Percentiles rank a stretch among this genome's conserved stretches.
These are phyloP conservation scores for Phytophthora hibernalis DNA, from an alignment of 352 stramenopile species.

Conservation along the genomic window DNA sequence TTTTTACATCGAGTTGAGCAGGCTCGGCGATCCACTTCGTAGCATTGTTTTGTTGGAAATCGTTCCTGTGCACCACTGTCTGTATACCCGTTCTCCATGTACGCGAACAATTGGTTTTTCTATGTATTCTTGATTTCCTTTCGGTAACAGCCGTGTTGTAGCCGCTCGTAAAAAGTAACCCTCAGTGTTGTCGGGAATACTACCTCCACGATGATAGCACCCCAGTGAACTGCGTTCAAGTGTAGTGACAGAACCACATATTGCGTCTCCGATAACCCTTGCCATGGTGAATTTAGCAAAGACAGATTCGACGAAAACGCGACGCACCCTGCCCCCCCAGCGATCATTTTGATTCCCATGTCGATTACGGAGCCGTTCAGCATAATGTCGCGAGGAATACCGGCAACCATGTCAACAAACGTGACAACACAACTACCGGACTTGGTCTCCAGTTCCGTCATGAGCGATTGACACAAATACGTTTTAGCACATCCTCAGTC, in stretches of 20 bases:
- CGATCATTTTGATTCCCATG: not conserved
- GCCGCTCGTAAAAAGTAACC: not conserved
- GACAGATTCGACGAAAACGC: not conserved
- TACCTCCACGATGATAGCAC: not conserved
- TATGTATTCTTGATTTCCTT: not conserved
- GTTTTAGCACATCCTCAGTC: not conserved
- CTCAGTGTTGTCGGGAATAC: not conserved
- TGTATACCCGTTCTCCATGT: not conserved
- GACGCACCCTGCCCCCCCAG: not conserved
- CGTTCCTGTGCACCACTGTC: not conserved
- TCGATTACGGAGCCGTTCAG: not conserved
- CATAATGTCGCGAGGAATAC: not conserved
- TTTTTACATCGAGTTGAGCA: not conserved
- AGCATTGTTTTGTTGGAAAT: not conserved
- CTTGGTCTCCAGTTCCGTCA: not conserved
- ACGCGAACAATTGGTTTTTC: not conserved
- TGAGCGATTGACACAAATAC: not conserved
- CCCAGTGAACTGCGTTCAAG: not conserved
- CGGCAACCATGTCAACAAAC: not conserved
- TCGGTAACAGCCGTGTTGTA: not conserved
- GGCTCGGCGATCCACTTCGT: not conserved
- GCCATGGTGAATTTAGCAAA: not conserved
- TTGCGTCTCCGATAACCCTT: not conserved
- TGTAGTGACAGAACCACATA: not conserved
- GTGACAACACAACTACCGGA: not conserved